Evolutionary conservation across 2,329 filamentous ascomycete genomes (phyloP).

Genomic region (Tolypocladium sp.): DNA sequence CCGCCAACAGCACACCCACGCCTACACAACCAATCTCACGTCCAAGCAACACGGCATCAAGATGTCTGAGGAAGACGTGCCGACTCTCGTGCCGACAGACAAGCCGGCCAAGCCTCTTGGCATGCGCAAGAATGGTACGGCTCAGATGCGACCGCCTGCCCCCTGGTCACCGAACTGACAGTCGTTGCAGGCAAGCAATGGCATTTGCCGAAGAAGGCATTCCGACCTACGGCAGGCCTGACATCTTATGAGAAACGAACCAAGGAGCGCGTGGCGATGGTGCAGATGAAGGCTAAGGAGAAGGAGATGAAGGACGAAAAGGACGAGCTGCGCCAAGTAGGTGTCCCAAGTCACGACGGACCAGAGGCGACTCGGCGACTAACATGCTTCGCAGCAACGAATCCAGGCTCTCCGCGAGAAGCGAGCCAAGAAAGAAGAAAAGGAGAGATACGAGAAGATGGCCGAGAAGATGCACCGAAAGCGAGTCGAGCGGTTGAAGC

Average conservation of each 20-base stretch:
- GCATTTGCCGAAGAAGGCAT: conserved; percentile 75
- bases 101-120: conserved; percentile 39
- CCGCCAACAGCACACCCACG: not conserved
- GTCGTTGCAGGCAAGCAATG: conserved; percentile 77
- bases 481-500: conserved; percentile 83
- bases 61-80: conserved; percentile 8
- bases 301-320: conserved; percentile 96
- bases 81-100: conserved; percentile 11
- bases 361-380: conserved; percentile 1
- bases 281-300: conserved; percentile 83
- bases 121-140: conserved; percentile 76
- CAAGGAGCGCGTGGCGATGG: conserved; percentile 58
- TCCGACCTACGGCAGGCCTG: conserved; percentile 71
- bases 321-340: conserved; percentile 75
- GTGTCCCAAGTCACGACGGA: conserved; percentile 10
- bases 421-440: conserved; percentile 83
- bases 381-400: conserved; percentile 45
- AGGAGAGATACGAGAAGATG: conserved; percentile 85
- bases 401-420: conserved; percentile 78
- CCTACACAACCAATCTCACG: conserved; percentile 31
- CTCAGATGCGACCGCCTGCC: not conserved
- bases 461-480: conserved; percentile 98
- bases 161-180: conserved; percentile 4
- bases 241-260: conserved; percentile 71
- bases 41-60: conserved; percentile 18